Base-by-base conservation (phyloP, 352 stramenopile species). In the Globisporangium parvum region DNA sequence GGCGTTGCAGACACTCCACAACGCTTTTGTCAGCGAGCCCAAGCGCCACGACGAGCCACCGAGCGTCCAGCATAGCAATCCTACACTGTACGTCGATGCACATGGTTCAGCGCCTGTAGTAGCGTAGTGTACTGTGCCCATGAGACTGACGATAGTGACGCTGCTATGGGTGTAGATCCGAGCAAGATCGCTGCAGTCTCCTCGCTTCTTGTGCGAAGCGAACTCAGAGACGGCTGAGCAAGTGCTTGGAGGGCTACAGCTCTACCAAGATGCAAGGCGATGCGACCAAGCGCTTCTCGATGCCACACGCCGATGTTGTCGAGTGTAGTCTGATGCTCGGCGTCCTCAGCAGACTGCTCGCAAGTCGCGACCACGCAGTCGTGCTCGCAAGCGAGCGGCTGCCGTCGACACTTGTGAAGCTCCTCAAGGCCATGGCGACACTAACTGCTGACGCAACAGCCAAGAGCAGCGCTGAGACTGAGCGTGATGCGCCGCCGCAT, bases 381-480 rank as follows among this genome's bases (percentile, higher is more conserved):
- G 20, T 82, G 4, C 44, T 85, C 9, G 72, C 76, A 12, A 71
- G 71, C 23, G 77, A 84, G 48, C 68, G 73, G 24, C 65, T 85
- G 0, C 75, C 74, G 8, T 84, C 73, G 4, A 85, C 65, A 21
- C 57, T 87, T 4, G 71, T 85, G 2, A 82, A 84, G 51, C 51
- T 79, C 18, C 52, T 79, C 21, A 81, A 85, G 53, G 74, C 76
- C 0, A 53, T 69, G 39, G 42, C 56, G 12, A 33, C 21, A 31
- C 6, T 37, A 8, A 3, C 4, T 37, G 47, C 6, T 33, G 26
- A 60, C 3, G 23, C 50, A 11, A 5, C 14, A 51, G 15, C 55
- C 31, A 23, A 15, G 21, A 42, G 17, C 52, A 26, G 10, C 24
- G 21, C 31, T 37, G 31, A 12, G 31, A 12, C 31, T 14, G 31